These are phyloP conservation scores for Sugiyamaella castrensis DNA, from an alignment of 1,139 yeast species.

Conservation along the genomic window DNA sequence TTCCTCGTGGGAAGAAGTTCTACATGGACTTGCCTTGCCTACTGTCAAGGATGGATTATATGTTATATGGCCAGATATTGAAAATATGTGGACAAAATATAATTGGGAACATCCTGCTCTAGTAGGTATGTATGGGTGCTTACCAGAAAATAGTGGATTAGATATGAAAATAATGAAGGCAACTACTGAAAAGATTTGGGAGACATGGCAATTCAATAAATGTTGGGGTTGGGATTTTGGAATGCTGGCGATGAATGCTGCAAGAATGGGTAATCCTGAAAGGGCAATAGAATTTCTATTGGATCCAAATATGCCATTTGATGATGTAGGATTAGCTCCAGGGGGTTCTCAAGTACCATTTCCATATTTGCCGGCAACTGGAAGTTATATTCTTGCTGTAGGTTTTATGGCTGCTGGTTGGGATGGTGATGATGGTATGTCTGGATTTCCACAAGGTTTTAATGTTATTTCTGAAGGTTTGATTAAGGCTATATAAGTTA, in stretches of 20 bases:
- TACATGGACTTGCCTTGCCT: conserved; percentile 8
- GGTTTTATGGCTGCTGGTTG: conserved; percentile 18
- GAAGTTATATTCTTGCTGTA: conserved; percentile 15
- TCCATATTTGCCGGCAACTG: conserved; percentile 16
- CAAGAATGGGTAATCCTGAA: conserved; percentile 14
- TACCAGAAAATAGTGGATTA: conserved; percentile 10
- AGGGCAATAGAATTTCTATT: conserved; percentile 13
- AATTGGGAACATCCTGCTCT: conserved; percentile 18
- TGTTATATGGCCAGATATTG: conserved; percentile 15
- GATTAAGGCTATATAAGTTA: conserved; percentile 9
- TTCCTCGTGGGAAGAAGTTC: conserved; percentile 8
- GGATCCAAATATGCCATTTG: conserved; percentile 15
- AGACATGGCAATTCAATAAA: conserved; percentile 16
- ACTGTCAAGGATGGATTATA: conserved; percentile 13
- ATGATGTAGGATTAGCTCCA: conserved; percentile 16
- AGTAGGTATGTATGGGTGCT: conserved; percentile 17
- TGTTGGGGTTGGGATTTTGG: conserved; percentile 21
- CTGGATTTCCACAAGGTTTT: conserved; percentile 16
- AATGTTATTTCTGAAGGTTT: conserved; percentile 11
- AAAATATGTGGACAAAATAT: conserved; percentile 18
- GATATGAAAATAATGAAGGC: conserved; percentile 12
- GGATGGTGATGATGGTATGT: conserved; percentile 9
- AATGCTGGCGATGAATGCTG: conserved; percentile 18
- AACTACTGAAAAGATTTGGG: conserved; percentile 15
- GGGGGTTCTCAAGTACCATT: conserved; percentile 17